A percentile compares a stretch with the other conserved stretches of the same genome.
Evolutionary conservation across 2,329 filamentous ascomycete genomes (phyloP).

Genomic region (Zymoseptoria ardabiliae): DNA sequence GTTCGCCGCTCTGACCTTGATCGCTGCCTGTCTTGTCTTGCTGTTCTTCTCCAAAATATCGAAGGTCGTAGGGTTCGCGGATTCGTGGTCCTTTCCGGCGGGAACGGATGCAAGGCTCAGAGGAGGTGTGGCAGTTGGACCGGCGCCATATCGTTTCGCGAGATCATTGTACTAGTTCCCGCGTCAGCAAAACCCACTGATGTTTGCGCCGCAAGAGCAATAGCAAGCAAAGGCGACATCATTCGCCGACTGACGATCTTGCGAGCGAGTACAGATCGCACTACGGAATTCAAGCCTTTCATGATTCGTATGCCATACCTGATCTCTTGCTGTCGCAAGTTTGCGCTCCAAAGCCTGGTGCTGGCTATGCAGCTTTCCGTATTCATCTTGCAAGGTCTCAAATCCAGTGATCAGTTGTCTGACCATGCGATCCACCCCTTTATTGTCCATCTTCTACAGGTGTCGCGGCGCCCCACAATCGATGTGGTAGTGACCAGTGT

Average conservation of each 20-base stretch:
- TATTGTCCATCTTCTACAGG: conserved; percentile 8
- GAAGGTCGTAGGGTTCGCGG: conserved; percentile 22
- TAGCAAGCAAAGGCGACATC: background rate
- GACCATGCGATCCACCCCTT: conserved; percentile 24
- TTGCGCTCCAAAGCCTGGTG: conserved; percentile 41
- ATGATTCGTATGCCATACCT: conserved; percentile 33
- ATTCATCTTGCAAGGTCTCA: conserved; percentile 40
- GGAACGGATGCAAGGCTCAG: conserved; percentile 30
- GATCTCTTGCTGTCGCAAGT: conserved; percentile 42
- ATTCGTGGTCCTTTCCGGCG: conserved; percentile 7
- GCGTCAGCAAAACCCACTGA: conserved; percentile 9
- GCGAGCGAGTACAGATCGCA: conserved; percentile 40
- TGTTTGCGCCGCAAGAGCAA: background rate
- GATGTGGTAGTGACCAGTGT: background rate
- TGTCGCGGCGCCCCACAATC: background rate
- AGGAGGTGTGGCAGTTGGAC: conserved; percentile 22
- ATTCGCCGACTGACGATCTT: conserved; percentile 33
- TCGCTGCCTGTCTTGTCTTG: conserved; percentile 32
- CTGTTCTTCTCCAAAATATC: conserved; percentile 24
- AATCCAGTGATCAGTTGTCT: conserved; percentile 40
- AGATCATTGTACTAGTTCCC: conserved; percentile 28
- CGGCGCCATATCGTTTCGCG: conserved; percentile 22
- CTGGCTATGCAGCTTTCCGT: conserved; percentile 38
- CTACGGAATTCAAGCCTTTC: conserved; percentile 3
- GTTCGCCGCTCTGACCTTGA: conserved; percentile 27